Evolutionary conservation across 306 rosid species (phyloP), one percentile per base, ranked within the genome.

Genomic region (Rosa persica): DNA sequence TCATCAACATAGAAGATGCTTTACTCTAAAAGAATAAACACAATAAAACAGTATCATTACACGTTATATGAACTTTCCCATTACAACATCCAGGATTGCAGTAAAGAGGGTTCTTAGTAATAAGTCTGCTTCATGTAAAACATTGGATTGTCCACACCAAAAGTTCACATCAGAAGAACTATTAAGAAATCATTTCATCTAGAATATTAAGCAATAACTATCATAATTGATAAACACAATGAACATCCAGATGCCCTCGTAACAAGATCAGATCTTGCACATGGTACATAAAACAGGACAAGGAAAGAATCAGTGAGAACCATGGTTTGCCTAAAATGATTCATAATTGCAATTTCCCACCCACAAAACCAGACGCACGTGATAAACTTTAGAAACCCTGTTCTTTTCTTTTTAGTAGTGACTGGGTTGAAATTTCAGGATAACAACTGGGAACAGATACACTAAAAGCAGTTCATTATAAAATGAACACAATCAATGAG

Each of bases 21-120:
- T 67, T 34, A 64, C 49, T 67, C 72, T 48, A 78, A 70, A 78
- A 43, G 62, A 75, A 47, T 38, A 51, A 76, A 72, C 48, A 66
- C 6, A 2, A 30, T 25, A 15, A 15, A 36, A 36, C 8, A 1
- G 22, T 8, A 55, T 16, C 23, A 17, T 23, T 65, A 34, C 10
- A 15, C 10, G 4, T 57, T 65, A 68, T 42, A 13, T n/a, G 34
- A 38, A 39, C 12, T 39, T 67, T 65, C 70, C 48, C 44, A 42
- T 16, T 20, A 5, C 34, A n/a, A n/a, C 34, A 68, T 42, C 49
- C 38, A 27, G 43, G 22, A 19, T 65, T 72, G 27, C n/a, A 39
- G 74, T 23, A 70, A 69, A 1, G 61, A 13, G 27, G 5, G 11
- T 19, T 34, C 25, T 19, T 34, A 16, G 22, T 6, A 42, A 20